These are phyloP conservation scores for Aspergillus pseudotamarii DNA, from an alignment of 2,329 filamentous ascomycete species.

Conservation along the genomic window DNA sequence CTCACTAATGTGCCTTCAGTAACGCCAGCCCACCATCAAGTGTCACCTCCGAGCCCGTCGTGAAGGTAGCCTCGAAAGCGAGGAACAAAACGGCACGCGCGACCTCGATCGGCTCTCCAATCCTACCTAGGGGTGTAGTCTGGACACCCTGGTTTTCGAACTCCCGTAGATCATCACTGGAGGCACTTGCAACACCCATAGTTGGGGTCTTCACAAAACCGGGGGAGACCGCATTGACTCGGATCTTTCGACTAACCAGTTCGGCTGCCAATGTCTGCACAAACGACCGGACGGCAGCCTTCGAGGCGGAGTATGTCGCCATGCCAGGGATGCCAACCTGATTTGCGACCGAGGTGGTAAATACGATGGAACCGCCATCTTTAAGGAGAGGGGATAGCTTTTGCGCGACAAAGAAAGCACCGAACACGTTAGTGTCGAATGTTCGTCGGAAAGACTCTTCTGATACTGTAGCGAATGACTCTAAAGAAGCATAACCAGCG, in stretches of 20 bases:
- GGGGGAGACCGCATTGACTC: slow-evolving; percentile 15
- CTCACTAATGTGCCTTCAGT: slow-evolving; percentile 1
- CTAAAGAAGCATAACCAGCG: slow-evolving; percentile 14
- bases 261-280: slow-evolving; percentile 15
- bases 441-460: slow-evolving; percentile 11
- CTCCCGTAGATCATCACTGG: slow-evolving; percentile 8
- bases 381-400: slow-evolving; percentile 8
- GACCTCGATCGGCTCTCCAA: slow-evolving; percentile 9
- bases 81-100: slow-evolving; percentile 12
- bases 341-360: slow-evolving; percentile 13
- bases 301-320: slow-evolving; percentile 10
- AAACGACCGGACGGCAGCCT: slow-evolving; percentile 14
- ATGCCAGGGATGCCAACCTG: slow-evolving; percentile 12
- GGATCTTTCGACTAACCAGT: slow-evolving; percentile 3
- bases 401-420: slow-evolving; percentile 14
- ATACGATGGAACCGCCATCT: slow-evolving; percentile 16
- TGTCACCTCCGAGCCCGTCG: slow-evolving; percentile 10
- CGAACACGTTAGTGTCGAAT: slow-evolving; percentile 17
- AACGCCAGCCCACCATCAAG: slow-evolving; percentile 14
- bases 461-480: slow-evolving; percentile 9
- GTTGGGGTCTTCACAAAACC: slow-evolving; percentile 17
- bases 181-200: slow-evolving; percentile 11
- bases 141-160: slow-evolving; percentile 12
- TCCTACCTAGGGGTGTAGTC: slow-evolving; percentile 11
- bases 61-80: slow-evolving; percentile 16